Evolutionary conservation across 371 early-diverging fungal species (phyloP), one percentile per base, ranked within the genome.

Genomic region (Saksenaea vasiformis): DNA sequence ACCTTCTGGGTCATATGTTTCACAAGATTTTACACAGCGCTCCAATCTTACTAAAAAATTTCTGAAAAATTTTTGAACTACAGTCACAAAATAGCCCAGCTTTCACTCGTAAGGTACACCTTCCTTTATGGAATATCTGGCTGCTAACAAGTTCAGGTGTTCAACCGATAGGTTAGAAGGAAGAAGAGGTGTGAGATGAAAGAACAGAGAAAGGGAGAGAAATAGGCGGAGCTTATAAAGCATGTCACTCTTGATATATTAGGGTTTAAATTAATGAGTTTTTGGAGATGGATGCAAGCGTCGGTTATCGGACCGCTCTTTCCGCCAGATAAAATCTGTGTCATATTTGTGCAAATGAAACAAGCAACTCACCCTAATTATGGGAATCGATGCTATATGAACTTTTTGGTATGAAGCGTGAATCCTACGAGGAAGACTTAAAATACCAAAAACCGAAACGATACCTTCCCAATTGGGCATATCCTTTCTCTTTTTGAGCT

Each of bases 1-100:
- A 47, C 51, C 51, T 22, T 47, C 51, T 47, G 19, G 51, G 51
- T 47, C 51, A 47, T 47, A 14, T 47, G 51, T 47, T 47, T 47
- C 51, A 47, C 27, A 22, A 47, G 0, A 3, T 47, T 47, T 47
- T 17, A 47, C 8, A 19, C 11, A 47, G 19, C 51, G 51, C 51
- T 19, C 51, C 51, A 47, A 47, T 47, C 51, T 5, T 19, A 17
- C 7, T 22, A 22, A 47, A 47, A 47, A 47, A 47, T 47, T 47
- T 47, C 51, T 47, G 9, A 47, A 47, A 47, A 47, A 47, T 47
- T 47, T 47, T 47, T 47, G 24, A 10, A 7, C 22, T 10, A 47
- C 24, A 47, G 51, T 47, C 51, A 47, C 51, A 47, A 17, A 2
- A 47, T 22, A 8, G 10, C 51, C 10, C 11, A 2, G 39, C n/a